Evolutionary conservation across 371 early-diverging fungal species (phyloP).

Genomic region (Actinomortierella ambigua): DNA sequence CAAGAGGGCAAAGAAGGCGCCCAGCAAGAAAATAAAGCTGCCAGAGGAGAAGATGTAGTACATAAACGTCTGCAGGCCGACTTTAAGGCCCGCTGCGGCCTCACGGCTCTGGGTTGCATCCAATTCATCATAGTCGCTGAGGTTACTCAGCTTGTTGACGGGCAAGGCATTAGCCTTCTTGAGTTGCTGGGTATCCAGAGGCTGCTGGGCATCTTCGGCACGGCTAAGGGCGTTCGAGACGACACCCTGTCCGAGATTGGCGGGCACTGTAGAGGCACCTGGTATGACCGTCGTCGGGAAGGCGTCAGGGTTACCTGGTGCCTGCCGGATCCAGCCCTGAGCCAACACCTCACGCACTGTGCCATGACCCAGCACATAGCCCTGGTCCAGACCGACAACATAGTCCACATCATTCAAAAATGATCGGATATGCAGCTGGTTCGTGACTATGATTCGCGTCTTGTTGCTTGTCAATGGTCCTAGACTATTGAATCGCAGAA

Average conservation of each 20-base stretch:
- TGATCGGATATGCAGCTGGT: slow-evolving; percentile 41
- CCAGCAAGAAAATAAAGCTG: slow-evolving; percentile 14
- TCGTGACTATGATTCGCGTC: slow-evolving; percentile 35
- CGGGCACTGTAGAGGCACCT: slow-evolving; percentile 34
- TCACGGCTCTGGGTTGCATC: slow-evolving; percentile 43
- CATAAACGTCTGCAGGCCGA: slow-evolving; percentile 34
- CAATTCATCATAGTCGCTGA: slow-evolving; percentile 42
- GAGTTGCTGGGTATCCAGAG: too few relatives aligned
- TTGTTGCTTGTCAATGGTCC: slow-evolving; percentile 36
- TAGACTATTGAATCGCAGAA: slow-evolving; percentile 11
- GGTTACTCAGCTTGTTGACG: slow-evolving; percentile 39
- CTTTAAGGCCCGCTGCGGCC: slow-evolving; percentile 35
- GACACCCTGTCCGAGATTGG: slow-evolving; percentile 27
- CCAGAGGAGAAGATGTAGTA: slow-evolving; percentile 39
- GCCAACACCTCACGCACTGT: slow-evolving; percentile 29
- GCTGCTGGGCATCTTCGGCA: too few relatives aligned
- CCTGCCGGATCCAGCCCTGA: slow-evolving; percentile 46
- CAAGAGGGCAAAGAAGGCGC: slow-evolving; percentile 32
- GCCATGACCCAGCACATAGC: slow-evolving; percentile 34
- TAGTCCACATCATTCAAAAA: slow-evolving; percentile 42
- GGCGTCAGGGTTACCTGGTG: slow-evolving; percentile 26
- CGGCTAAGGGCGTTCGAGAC: too few relatives aligned
- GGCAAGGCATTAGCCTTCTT: slow-evolving; percentile 11
- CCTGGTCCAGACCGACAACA: slow-evolving; percentile 47
- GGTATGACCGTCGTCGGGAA: slow-evolving; percentile 43